A percentile compares a stretch with the other conserved stretches of the same genome.
Evolutionary conservation across 345 rosid species (phyloP).

Genomic region (Populus simonii): DNA sequence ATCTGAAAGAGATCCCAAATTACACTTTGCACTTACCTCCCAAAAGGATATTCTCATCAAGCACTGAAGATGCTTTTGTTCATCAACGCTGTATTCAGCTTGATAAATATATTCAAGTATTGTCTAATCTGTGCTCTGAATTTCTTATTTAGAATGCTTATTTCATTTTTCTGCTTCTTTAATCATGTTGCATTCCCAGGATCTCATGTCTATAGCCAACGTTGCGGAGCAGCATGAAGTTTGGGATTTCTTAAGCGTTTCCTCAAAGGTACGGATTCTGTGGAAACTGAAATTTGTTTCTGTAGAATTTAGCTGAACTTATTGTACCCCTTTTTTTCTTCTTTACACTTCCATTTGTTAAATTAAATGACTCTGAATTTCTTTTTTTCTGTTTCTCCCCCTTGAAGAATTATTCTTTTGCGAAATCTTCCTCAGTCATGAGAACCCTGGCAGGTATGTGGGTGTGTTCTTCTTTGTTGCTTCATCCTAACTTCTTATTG

Average conservation of each 20-base stretch:
- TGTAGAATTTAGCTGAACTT: background rate
- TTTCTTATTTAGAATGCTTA: conserved; percentile 14
- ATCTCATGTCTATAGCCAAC: conserved; percentile 91
- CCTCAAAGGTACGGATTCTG: conserved; percentile 67
- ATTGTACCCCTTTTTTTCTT: background rate
- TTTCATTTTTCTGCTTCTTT: conserved; percentile 13
- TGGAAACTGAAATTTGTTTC: conserved; percentile 3
- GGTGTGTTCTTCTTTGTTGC: conserved; percentile 2
- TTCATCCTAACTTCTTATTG: background rate
- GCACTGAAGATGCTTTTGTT: conserved; percentile 97
- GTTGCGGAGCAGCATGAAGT: conserved; percentile 99
- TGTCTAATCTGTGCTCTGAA: conserved; percentile 14
- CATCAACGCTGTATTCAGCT: conserved; percentile 98
- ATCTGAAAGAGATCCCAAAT: conserved; percentile 94
- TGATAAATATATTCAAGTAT: conserved; percentile 87
- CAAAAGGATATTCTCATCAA: conserved; percentile 96
- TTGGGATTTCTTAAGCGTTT: conserved; percentile 89
- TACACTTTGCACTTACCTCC: conserved; percentile 96
- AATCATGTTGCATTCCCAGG: conserved; percentile 48
- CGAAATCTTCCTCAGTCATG: conserved; percentile 91
- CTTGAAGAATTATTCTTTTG: conserved; percentile 88
- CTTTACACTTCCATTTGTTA: background rate
- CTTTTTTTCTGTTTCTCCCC: conserved; percentile 18
- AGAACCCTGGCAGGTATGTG: conserved; percentile 84
- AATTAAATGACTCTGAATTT: conserved; percentile 6